Evolutionary conservation across 768 basidiomycete species (phyloP), one percentile per base, ranked within the genome.

Genomic region (Terana coerulea): DNA sequence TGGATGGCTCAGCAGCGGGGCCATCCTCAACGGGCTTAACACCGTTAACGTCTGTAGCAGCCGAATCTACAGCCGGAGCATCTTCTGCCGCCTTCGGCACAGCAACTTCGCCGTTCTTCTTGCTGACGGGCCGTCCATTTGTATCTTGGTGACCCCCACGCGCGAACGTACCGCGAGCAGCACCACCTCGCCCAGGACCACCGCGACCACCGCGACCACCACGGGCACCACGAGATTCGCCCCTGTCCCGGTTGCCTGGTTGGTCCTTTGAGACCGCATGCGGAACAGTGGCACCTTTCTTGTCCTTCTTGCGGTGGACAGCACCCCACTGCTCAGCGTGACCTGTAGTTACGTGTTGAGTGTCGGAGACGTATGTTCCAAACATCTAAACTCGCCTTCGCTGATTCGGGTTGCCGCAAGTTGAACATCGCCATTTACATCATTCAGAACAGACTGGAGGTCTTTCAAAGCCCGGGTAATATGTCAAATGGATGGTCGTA

Each of bases 271-370:
- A 65, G 37, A 62, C 56, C 34, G 71, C 45, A 35, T 77, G 75
- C 26, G 73, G 44, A 11, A 76, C 60, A 25, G 71, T 54, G 0
- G 57, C 37, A 12, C 35, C 28, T 70, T 89, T 91, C 76, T 91
- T 91, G 68, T 92, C 88, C 74, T 90, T 93, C 80, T 91, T 92
- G 68, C 81, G 85, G 56, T 81, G 81, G 51, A 91, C 90, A 49
- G 88, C 81, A 46, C 80, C 89, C 90, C 90, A 93, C 62, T 85
- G 87, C 65, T 84, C 81, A 41, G 77, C 86, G 58, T 75, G 75
- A 62, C 90, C 90, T 17, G 44, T 22, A 30, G 49, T 36, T 51
- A 45, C 51, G 30, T 29, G 62, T 49, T 36, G 45, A 28, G 11
- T 36, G 36, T 30, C 10, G 36, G n/a, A 17, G 33, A 43, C 45